Base-by-base conservation (phyloP, 352 stramenopile species). In the Phytophthora crassamura region DNA sequence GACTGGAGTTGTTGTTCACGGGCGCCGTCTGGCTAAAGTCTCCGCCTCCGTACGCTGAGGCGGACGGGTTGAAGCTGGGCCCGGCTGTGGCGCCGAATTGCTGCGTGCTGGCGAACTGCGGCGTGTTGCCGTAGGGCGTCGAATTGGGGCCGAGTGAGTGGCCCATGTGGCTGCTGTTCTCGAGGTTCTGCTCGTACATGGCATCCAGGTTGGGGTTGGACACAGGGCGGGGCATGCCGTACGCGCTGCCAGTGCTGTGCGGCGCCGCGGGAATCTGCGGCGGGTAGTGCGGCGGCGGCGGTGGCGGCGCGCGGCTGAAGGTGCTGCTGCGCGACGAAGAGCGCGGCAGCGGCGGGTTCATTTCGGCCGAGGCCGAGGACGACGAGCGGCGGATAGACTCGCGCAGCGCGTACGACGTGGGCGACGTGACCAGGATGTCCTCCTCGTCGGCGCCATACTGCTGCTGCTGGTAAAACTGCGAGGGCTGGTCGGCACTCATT, bases 371-470 rank as follows among this genome's bases (percentile, higher is more conserved):
- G 18, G 77, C 68, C 25, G 76, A 74, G 30, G 84, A 94, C 49
- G 78, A 92, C 42, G 84, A 92, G 35, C 81, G 86, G 16, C 82
- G 86, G 56, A 94, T 81, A 15, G 86, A 94, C 67, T 93, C 84
- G 64, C 86, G 84, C 64, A 84, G 72, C 38, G 82, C 77, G 43
- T 91, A 91, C 45, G 84, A 93, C 46, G 84, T 93, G 47, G 86
- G 86, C 45, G 86, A 94, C 60, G 86, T 94, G 61, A 94, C 86
- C n/a, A 77, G 61, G 58, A 94, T 90, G 57, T 93, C 82, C 9
- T 91, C 79, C 20, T 81, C 77, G 16, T 77, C 76, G 39, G 22
- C 22, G 22, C 67, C 76, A 42, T 75, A 70, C 39, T 77, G 74
- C 25, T 75, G 39, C 46, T 79, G 57, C 22, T 28, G 22, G 49